Base-by-base conservation (phyloP, 805 yeast genomes). In the Metschnikowia hibisci region DNA sequence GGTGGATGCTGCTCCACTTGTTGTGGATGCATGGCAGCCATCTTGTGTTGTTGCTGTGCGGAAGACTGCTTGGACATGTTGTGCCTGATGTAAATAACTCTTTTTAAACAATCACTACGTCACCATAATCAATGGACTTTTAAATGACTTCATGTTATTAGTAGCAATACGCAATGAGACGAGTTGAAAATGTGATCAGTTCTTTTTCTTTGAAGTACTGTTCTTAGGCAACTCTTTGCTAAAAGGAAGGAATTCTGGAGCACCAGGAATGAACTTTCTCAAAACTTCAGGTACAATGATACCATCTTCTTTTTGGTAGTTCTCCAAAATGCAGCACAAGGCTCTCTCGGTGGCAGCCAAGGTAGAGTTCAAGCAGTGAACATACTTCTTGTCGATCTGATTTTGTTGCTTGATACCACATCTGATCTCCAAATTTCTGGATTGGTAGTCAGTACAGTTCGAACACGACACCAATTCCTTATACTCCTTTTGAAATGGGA, bases 391-490 rank as follows among this genome's bases (percentile, higher is more conserved):
- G 64, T 89, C 96, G 59, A 83, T 82, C 71, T 90, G 96, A 69
- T 88, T 87, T 75, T 83, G 81, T 71, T 91, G 87, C 76, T 91
- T 90, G 61, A 93, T 87, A 67, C 99, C 99, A 69, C 97, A 93
- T 80, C 99, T 85, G 63, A 93, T 93, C 76, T 93, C 99, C 64
- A 93, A 78, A 78, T 91, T 91, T 77, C 99, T 86, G 42, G 98
- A 87, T 77, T 93, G 99, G 72, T 93, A 93, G 73, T 93, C 99
- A 47, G 99, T 93, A 81, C 99, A 93, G 80, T 93, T 93, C 46
- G 98, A 91, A 76, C 98, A 91, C 14, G 96, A 88, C 44, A 93
- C 99, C 60, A 93, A 81, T 75, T 93, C 99, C 74, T 93, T 93
- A 76, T 87, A 93, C 73, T 93, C 99, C 67, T 89, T 79, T 77